Evolutionary conservation across 2,329 filamentous ascomycete species (phyloP), one percentile per base, ranked within the genome.

Genomic region (Colletotrichum sp.): DNA sequence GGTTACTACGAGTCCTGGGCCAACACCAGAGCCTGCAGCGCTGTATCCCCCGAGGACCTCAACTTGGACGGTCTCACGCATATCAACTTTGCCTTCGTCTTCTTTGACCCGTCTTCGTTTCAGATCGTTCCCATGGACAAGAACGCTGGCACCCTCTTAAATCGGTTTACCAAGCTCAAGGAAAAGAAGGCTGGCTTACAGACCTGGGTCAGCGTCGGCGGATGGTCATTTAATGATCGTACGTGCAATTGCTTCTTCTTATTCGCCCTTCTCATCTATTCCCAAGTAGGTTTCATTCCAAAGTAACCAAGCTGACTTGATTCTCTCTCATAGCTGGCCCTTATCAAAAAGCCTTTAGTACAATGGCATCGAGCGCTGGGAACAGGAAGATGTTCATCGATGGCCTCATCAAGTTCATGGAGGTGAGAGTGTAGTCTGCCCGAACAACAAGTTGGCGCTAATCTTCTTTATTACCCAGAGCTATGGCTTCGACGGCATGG

Each of bases 131-230:
- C 84, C 1, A 82, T 82, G 78, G 78, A 80, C n/a, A 24, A 67
- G 5, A 67, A 72, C 0, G 79, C 77, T 3, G 72, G 43, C 0
- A 24, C 69, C 1, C 67, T 85, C 2, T 82, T 81, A 30, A 39
- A 34, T 7, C 66, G 79, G 2, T 80, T 85, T 43, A 82, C 81
- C 0, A 68, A 60, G 1, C 78, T 87, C 3, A 87, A 88, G 73
- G 65, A 78, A 0, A 76, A 59, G 2, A 77, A 81, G 1, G 67
- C 79, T 5, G 76, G 66, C 5, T 78, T 88, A 0, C 77, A 87
- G 71, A 82, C 83, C 0, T 84, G 80, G 78, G 81, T 88, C 18
- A 81, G 84, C 4, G 77, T 88, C 18, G 86, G 87, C 13, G 87
- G 87, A 8, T 87, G 85, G 85, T 80, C 80, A 0, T 80, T 84